Percentiles rank a stretch among this genome's conserved stretches.
phyloP scores from a whole-genome alignment of 768 basidiomycete species.

The Austroboletus eburneus region DNA sequence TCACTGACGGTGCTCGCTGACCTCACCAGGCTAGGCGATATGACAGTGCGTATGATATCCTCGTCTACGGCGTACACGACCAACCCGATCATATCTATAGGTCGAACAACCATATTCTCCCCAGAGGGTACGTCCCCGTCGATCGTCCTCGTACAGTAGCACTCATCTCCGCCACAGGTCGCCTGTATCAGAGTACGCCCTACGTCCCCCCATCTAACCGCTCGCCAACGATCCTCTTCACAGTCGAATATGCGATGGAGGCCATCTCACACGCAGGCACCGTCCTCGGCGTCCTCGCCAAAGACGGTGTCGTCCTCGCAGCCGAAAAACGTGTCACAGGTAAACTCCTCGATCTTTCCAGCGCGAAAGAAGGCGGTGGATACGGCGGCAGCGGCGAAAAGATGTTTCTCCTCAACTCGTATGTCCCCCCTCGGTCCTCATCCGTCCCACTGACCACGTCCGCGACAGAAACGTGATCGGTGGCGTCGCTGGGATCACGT shows the following conservation, averaged over 20 bases:
- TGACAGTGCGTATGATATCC: slow-evolving; percentile 71
- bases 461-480: slow-evolving; percentile 81
- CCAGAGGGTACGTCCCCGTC: slow-evolving; percentile 87
- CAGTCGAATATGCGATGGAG: slow-evolving; percentile 99
- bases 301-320: slow-evolving; percentile 86
- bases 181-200: slow-evolving; percentile 88
- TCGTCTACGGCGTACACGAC: slow-evolving; percentile 8
- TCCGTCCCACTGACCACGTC: slow-evolving; percentile 1
- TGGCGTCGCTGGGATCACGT: slow-evolving; percentile 93
- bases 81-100: slow-evolving; percentile 39
- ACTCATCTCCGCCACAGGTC: slow-evolving; percentile 49
- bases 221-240: neutral
- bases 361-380: slow-evolving; percentile 72
- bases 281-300: slow-evolving; percentile 88
- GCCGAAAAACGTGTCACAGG: slow-evolving; percentile 99
- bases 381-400: slow-evolving; percentile 98
- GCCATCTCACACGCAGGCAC: slow-evolving; percentile 96
- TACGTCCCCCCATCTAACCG: neutral
- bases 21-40: slow-evolving; percentile 77
- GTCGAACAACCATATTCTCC: slow-evolving; percentile 98
- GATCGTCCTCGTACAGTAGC: slow-evolving; percentile 5
- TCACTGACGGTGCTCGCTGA: neutral
- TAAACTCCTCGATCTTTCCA: slow-evolving; percentile 89
- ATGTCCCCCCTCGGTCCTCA: slow-evolving; percentile 22
- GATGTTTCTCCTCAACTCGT: slow-evolving; percentile 94